Evolutionary conservation across 2,329 filamentous ascomycete genomes (phyloP), one percentile per base, ranked within the genome.

Genomic region (Aspergillus persii): DNA sequence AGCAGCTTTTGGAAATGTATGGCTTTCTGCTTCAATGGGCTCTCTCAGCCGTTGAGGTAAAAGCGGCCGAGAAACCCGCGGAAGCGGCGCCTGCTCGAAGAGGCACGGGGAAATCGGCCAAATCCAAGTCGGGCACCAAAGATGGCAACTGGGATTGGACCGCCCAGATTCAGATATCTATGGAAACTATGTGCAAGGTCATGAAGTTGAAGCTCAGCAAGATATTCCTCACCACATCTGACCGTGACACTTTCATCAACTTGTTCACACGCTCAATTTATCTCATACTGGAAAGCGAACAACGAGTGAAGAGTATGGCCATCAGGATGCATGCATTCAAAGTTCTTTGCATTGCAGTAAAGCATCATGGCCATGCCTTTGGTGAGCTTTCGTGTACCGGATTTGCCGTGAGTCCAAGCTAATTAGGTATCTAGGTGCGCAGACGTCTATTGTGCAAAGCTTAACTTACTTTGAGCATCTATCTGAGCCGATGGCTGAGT

Each of bases 401-500:
- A 8, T 11, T 26, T 3, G 12, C 26, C 23, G 47, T n/a, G 31
- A 39, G 6, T 12, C 23, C 18, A 44, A 51, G 50, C 68, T 75
- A 62, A 75, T 52, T 12, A 11, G 63, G 50, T 27, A 5, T 8
- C 36, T 68, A 96, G 91, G 91, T 54, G 95, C 95, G 1, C 95
- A 99, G 82, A 98, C 96, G 51, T 96, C 93, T 50, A 96, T 99
- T 69, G 93, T 98, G 56, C 95, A 99, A 75, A 98, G 95, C 72
- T 79, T 99, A 66, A 96, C 95, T 4, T 99, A 99, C 74, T 99
- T 98, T 69, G 95, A 99, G 77, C 95, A 99, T 76, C 80, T 99
- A n/a, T 94, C 95, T 0, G 95, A 99, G 71, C 95, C 95, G 1
- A 99, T 99, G 95, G 95, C 95, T 33, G 96, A 99, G 74, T 96